Evolutionary conservation across 768 basidiomycete genomes (phyloP).

Genomic region (Kwoniella sp.): DNA sequence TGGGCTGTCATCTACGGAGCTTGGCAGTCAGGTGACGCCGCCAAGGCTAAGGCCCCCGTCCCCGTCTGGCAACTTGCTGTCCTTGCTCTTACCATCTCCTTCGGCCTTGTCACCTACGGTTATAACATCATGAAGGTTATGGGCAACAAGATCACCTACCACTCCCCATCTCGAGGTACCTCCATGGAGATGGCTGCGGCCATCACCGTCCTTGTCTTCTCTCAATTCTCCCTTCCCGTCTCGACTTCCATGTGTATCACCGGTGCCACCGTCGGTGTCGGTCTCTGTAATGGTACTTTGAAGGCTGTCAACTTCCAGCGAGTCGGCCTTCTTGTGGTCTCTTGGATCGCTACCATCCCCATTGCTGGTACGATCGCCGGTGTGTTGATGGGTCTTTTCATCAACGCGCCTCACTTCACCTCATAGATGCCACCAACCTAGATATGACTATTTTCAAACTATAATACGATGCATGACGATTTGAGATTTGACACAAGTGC

Average conservation of each 20-base stretch:
- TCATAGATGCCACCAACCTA: neutral
- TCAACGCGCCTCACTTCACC: conserved; percentile 53
- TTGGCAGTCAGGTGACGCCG: conserved; percentile 53
- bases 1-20: conserved; percentile 58
- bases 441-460: neutral
- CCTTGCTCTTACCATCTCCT: conserved; percentile 43
- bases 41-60: conserved; percentile 48
- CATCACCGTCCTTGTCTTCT: conserved; percentile 59
- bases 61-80: conserved; percentile 58
- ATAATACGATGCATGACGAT: neutral
- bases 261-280: conserved; percentile 47
- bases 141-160: conserved; percentile 58
- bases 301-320: conserved; percentile 41
- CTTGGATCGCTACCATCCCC: conserved; percentile 40
- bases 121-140: conserved; percentile 58
- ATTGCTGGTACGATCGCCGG: conserved; percentile 50
- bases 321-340: conserved; percentile 32
- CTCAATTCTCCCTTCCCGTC: conserved; percentile 53
- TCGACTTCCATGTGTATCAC: conserved; percentile 53
- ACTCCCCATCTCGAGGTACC: conserved; percentile 58
- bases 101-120: conserved; percentile 51
- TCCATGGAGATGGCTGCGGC: conserved; percentile 59
- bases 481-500: neutral
- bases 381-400: conserved; percentile 47
- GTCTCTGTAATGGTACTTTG: conserved; percentile 40